These are phyloP conservation scores for Scedosporium minutisporum DNA, from an alignment of 2,329 filamentous ascomycete genomes.

Conservation along the genomic window DNA sequence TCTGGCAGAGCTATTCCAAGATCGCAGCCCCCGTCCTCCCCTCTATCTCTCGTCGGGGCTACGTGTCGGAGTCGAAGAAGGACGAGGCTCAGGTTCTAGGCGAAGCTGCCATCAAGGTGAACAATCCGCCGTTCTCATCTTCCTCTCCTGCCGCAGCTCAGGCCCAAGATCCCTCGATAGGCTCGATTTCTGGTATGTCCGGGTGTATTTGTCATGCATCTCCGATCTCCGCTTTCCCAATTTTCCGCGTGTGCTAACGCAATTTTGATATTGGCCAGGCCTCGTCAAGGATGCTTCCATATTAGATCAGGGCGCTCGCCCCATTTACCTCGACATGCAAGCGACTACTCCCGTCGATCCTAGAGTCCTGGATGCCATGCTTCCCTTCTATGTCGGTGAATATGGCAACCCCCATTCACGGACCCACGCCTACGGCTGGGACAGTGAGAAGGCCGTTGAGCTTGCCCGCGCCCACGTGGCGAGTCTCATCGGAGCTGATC, in stretches of 20 bases:
- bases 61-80: constrained; percentile 76
- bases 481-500: constrained; percentile 78
- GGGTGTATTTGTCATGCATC: neutral
- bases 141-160: neutral
- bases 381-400: constrained; percentile 84
- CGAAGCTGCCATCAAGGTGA: constrained; percentile 75
- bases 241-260: constrained; percentile 12
- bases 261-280: constrained; percentile 33
- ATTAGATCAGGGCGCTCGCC: constrained; percentile 84
- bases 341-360: constrained; percentile 93
- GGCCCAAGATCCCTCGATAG: constrained; percentile 9
- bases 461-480: constrained; percentile 77
- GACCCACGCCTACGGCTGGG: constrained; percentile 97
- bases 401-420: constrained; percentile 97
- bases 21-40: constrained; percentile 3
- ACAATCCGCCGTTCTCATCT: constrained; percentile 24
- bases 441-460: constrained; percentile 90
- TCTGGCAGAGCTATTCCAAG: constrained; percentile 9
- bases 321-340: constrained; percentile 98
- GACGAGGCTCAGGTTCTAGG: constrained; percentile 71
- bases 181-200: constrained; percentile 6
- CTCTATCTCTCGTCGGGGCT: constrained; percentile 26
- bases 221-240: neutral
- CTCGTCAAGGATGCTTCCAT: constrained; percentile 86
- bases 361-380: constrained; percentile 90